These are phyloP conservation scores for Dentipellis fragilis DNA, from an alignment of 768 basidiomycete species.

Conservation along the genomic window DNA sequence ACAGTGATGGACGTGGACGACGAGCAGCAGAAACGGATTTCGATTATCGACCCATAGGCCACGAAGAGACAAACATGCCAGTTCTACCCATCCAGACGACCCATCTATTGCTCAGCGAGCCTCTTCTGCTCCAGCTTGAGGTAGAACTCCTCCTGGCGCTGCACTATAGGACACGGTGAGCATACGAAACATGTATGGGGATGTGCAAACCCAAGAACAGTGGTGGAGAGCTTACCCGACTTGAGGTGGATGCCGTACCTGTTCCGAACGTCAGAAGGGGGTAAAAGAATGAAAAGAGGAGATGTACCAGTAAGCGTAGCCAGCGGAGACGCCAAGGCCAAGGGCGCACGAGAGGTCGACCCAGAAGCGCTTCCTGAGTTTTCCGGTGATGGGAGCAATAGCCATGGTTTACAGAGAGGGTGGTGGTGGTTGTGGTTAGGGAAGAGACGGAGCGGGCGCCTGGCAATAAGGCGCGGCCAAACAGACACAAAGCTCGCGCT, in stretches of 20 bases:
- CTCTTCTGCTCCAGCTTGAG: conserved; percentile 67
- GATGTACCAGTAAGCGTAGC: conserved; percentile 79
- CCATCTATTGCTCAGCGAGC: conserved; percentile 16
- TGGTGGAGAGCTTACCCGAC: conserved; percentile 38
- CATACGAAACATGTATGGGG: neutral
- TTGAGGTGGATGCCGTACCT: conserved; percentile 84
- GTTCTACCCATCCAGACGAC: neutral
- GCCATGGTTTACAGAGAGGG: conserved; percentile 40
- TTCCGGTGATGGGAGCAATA: conserved; percentile 88
- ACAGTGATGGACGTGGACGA: too few relatives aligned
- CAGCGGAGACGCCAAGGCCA: conserved; percentile 66
- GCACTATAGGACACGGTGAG: conserved; percentile 39
- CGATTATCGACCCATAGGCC: neutral
- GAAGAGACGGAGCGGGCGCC: conserved; percentile 9
- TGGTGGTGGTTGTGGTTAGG: conserved; percentile 18
- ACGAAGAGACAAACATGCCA: neutral
- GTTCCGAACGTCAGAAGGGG: conserved; percentile 18
- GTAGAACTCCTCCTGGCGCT: conserved; percentile 78
- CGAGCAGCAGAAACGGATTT: neutral
- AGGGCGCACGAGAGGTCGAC: conserved; percentile 68
- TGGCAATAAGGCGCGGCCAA: conserved; percentile 5
- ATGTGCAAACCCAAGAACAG: neutral
- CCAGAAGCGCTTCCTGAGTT: conserved; percentile 88
- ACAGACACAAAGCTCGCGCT: conserved; percentile 17
- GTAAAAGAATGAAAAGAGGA: conserved; percentile 11